Conservation (phyloP, 1,284 basidiomycete genomes). For the Sanghuangporus weigelae region DNA sequence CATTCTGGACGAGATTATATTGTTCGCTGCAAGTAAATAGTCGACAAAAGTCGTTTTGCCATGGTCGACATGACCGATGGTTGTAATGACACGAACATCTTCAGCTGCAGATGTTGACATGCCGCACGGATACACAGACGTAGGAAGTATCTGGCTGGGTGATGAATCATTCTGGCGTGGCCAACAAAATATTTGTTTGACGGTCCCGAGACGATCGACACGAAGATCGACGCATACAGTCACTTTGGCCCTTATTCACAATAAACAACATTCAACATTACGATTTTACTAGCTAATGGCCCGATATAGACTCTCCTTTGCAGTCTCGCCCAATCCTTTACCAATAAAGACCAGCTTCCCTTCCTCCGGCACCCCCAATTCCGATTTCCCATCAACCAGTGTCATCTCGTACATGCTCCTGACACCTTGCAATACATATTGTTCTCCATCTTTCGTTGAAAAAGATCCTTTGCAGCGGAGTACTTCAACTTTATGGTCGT, state of each 20-base stretch:
- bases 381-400: constrained; percentile 33
- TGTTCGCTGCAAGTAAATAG: constrained; percentile 92
- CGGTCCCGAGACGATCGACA: background rate
- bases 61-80: constrained; percentile 84
- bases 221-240: background rate
- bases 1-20: constrained; percentile 93
- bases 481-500: constrained; percentile 42
- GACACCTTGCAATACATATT: constrained; percentile 82
- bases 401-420: constrained; percentile 79
- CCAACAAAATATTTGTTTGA: background rate
- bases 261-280: background rate
- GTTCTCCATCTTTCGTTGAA: constrained; percentile 43
- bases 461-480: constrained; percentile 84
- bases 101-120: constrained; percentile 47
- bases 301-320: constrained; percentile 45
- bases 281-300: constrained; percentile 11
- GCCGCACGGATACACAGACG: background rate
- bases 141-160: background rate
- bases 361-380: constrained; percentile 45
- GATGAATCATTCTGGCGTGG: background rate
- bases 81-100: constrained; percentile 72
- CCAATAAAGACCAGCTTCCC: constrained; percentile 90
- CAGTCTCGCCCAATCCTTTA: constrained; percentile 56
- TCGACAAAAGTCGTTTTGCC: constrained; percentile 97
- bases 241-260: background rate